A percentile compares a stretch with the other conserved stretches of the same genome.
phyloP scores from a whole-genome alignment of 2,329 filamentous ascomycete species.

The Orbilia quercus region DNA sequence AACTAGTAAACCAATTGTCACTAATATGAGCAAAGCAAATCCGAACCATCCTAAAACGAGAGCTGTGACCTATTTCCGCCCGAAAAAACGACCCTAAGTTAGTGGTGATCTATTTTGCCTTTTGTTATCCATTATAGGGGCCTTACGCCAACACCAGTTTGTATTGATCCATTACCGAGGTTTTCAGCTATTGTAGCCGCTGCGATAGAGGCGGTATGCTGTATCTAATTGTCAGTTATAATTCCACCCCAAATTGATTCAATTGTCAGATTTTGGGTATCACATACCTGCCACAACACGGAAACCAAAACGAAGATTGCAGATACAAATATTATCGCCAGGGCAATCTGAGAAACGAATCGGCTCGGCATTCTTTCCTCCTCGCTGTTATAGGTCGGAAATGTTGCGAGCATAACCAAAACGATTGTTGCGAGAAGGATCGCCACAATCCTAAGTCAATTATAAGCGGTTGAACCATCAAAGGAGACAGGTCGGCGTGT shows the following conservation, averaged over 20 bases:
- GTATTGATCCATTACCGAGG: conserved; percentile 87
- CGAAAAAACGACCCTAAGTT: background rate
- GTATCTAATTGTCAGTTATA: background rate
- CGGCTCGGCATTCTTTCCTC: conserved; percentile 86
- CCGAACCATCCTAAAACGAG: conserved; percentile 99
- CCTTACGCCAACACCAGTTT: conserved; percentile 82
- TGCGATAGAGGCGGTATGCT: conserved; percentile 93
- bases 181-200: conserved; percentile 94
- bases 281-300: conserved; percentile 75
- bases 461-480: background rate
- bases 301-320: conserved; percentile 79
- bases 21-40: conserved; percentile 90
- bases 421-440: conserved; percentile 97
- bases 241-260: background rate
- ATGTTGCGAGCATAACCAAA: conserved; percentile 92
- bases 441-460: conserved; percentile 80
- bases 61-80: conserved; percentile 70
- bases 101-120: background rate
- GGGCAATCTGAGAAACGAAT: conserved; percentile 88
- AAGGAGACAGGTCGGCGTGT: background rate
- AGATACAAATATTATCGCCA: conserved; percentile 88
- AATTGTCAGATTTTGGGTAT: background rate
- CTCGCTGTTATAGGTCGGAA: conserved; percentile 97
- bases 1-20: conserved; percentile 91
- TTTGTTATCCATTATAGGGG: background rate